A percentile compares a stretch with the other conserved stretches of the same genome.
Conservation (phyloP, 2,329 filamentous ascomycete genomes). For the Fusarium pseudonygamai region DNA sequence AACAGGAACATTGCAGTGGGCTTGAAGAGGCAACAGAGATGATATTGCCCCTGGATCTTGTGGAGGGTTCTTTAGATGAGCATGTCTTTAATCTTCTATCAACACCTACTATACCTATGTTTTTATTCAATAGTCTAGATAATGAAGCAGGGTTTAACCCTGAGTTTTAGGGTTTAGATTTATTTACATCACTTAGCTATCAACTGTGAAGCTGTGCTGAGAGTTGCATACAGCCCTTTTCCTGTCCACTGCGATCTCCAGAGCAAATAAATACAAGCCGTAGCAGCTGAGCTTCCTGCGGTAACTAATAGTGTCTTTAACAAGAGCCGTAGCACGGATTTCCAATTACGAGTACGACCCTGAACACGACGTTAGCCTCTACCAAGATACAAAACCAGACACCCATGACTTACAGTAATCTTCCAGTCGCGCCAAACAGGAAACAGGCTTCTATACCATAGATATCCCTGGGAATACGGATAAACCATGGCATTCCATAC, state of each 20-base stretch:
- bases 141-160: no score
- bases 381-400: rapidly evolving
- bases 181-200: no score
- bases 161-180: no score
- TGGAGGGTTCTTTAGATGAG: no score
- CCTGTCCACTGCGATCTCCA: not conserved
- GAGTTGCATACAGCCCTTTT: no score
- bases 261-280: not conserved
- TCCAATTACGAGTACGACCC: not conserved
- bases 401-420: not conserved
- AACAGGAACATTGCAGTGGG: no score
- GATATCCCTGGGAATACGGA: not conserved
- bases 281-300: not conserved
- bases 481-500: not conserved
- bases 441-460: not conserved
- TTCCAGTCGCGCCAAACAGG: not conserved
- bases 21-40: no score
- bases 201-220: no score
- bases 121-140: no score
- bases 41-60: no score
- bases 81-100: no score
- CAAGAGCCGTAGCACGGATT: not conserved
- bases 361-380: rapidly evolving
- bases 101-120: no score
- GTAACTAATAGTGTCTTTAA: not conserved